These are phyloP conservation scores for Vairimorpha ceranae DNA, from an alignment of 371 early-diverging fungal genomes.

Conservation along the genomic window DNA sequence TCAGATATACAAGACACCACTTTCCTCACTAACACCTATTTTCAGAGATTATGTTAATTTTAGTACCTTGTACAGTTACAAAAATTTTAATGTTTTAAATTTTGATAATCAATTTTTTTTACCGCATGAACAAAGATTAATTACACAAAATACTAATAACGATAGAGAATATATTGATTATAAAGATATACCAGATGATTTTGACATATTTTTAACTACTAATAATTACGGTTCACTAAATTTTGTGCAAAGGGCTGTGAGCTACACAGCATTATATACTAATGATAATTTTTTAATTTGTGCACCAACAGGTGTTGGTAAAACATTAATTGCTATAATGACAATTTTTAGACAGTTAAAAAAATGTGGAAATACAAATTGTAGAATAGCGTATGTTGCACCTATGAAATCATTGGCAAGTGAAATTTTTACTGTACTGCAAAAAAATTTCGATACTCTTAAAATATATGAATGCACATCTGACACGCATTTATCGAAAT, in stretches of 20 bases:
- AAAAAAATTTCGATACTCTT: slow-evolving; percentile 7
- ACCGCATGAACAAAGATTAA: slow-evolving; percentile 4
- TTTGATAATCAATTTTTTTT: neutral
- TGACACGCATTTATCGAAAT: slow-evolving; percentile 20
- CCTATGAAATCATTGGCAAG: slow-evolving; percentile 39
- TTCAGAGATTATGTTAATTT: neutral
- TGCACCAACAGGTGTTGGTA: slow-evolving; percentile 51
- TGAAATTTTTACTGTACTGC: slow-evolving; percentile 11
- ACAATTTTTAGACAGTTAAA: slow-evolving; percentile 7
- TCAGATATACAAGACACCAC: neutral
- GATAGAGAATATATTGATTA: neutral
- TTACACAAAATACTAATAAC: neutral
- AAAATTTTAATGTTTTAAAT: neutral
- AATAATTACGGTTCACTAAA: slow-evolving; percentile 12
- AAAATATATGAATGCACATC: slow-evolving; percentile 17
- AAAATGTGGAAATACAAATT: neutral
- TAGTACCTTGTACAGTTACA: neutral
- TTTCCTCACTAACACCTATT: neutral
- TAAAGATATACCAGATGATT: neutral
- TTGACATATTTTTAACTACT: neutral
- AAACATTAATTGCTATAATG: slow-evolving; percentile 35
- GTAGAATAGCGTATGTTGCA: slow-evolving; percentile 22
- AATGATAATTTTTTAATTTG: slow-evolving; percentile 41
- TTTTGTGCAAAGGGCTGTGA: slow-evolving; percentile 25
- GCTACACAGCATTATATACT: slow-evolving; percentile 6